Base-by-base conservation (phyloP, 768 basidiomycete genomes). In the Pleurotus ostreatus region DNA sequence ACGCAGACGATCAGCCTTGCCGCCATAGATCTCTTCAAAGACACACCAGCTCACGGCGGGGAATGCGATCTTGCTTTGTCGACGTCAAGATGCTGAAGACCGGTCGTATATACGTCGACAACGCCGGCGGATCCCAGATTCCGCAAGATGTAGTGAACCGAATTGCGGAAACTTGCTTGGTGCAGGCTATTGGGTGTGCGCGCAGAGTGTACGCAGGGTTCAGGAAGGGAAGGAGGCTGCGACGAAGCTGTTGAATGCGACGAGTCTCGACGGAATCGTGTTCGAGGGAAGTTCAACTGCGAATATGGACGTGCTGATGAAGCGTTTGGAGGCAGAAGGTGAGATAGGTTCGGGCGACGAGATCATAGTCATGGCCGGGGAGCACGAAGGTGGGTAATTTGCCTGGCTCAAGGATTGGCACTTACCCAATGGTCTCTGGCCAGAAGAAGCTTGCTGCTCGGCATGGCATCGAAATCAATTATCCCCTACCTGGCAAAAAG, bases 41-140 rank as follows among this genome's bases (percentile, higher is more conserved):
- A 34, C 8, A 11, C 7, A 34, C 3, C 30, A 8, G 30, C 11
- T 11, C n/a, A n/a, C n/a, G n/a, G n/a, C n/a, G n/a, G n/a, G n/a
- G n/a, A n/a, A n/a, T n/a, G n/a, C n/a, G n/a, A n/a, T n/a, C n/a
- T n/a, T n/a, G n/a, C n/a, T n/a, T n/a, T n/a, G n/a, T n/a, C n/a
- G n/a, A n/a, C n/a, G n/a, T n/a, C n/a, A n/a, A n/a, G n/a, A n/a
- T n/a, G n/a, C n/a, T n/a, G n/a, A 66, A 72, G 26, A 70, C 75
- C 1, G 83, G 82, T 1, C 89, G 76, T 62, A 77, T 88, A 58
- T 90, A 80, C 62, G 89, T 77, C 2, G 89, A 90, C 71, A 91
- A 88, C 57, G 89, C 89, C 0, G 89, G 88, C 0, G 89, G 88
- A 6, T 89, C 88, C 2, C 89, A 79, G 41, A 57, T 48, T n/a